Evolutionary conservation across 345 rosid genomes (phyloP), one percentile per base, ranked within the genome.

Genomic region (Acer campestre): DNA sequence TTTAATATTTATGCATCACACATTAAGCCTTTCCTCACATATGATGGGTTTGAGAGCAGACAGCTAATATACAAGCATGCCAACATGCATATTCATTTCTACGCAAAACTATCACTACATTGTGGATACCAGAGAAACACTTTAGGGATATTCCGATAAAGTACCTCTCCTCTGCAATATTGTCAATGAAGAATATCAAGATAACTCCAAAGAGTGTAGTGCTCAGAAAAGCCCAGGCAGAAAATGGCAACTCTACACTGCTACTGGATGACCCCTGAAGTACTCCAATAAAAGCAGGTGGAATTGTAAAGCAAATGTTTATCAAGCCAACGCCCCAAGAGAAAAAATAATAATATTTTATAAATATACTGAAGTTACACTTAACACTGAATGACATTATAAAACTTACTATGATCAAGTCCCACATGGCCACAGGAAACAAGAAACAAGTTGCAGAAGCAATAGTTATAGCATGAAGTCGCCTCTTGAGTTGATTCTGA

Each of bases 371-470:
- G 4, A 46, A 55, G 73, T 61, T 48, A 70, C 48, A 42, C 53
- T 42, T 29, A 68, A 25, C n/a, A 79, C 53, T 42, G 7, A 75
- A 23, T 74, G 68, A 69, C 31, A 67, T 17, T 61, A 74, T 27
- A 51, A 51, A 31, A 85, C 99, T 91, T 91, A 94, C 99, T 10
- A 85, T 84, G 79, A 96, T 88, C 78, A 91, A 87, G 86, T 94
- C 95, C 98, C 99, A 96, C 97, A 96, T 96, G 73, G 98, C 99
- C 70, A 91, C 90, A 42, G 99, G 99, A 88, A 96, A 96, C 74
- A 96, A 80, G 76, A 96, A 91, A 79, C 97, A 94, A 18, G 99
- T 88, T 65, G 98, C 97, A 23, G 97, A 90, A 79, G 97, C 83
- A 71, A 96, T 85, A 68, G 93, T 94, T 82, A 94, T 86, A 14